Evolutionary conservation across 2,329 filamentous ascomycete genomes (phyloP).

Genomic region (Verticillium albo-atrum): DNA sequence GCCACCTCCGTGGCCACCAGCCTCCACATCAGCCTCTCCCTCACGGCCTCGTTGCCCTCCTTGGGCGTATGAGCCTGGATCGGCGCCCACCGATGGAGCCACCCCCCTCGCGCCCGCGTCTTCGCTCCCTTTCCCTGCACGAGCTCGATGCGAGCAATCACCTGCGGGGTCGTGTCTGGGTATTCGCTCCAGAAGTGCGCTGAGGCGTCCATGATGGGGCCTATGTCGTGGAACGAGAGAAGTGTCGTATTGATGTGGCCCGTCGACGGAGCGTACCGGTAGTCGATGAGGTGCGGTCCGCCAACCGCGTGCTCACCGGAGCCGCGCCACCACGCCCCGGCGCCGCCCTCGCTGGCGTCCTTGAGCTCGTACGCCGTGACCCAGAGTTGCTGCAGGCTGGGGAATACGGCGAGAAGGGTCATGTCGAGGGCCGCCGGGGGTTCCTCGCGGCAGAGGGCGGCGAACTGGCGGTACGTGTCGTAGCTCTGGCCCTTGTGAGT

Average conservation of each 20-base stretch:
- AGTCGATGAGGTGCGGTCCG: background rate
- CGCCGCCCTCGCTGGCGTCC: background rate
- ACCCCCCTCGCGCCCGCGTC: background rate
- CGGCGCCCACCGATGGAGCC: background rate
- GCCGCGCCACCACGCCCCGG: background rate
- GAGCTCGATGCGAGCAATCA: background rate
- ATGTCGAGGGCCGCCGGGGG: background rate
- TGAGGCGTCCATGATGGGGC: background rate
- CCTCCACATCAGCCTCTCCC: background rate
- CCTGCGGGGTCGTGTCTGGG: background rate
- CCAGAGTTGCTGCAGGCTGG: background rate
- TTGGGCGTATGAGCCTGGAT: background rate
- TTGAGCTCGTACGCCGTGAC: background rate
- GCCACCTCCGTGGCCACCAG: background rate
- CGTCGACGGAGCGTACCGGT: background rate
- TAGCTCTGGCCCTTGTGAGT: background rate
- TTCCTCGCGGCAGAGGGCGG: background rate
- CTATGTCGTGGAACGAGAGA: background rate
- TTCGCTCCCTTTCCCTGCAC: background rate
- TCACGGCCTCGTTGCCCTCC: background rate
- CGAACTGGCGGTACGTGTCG: background rate
- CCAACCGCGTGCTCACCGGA: background rate
- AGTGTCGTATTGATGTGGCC: background rate
- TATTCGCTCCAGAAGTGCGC: background rate
- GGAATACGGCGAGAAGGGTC: background rate